phyloP scores from a whole-genome alignment of 176 grass and related monocot species.

The Raddia guianensis region DNA sequence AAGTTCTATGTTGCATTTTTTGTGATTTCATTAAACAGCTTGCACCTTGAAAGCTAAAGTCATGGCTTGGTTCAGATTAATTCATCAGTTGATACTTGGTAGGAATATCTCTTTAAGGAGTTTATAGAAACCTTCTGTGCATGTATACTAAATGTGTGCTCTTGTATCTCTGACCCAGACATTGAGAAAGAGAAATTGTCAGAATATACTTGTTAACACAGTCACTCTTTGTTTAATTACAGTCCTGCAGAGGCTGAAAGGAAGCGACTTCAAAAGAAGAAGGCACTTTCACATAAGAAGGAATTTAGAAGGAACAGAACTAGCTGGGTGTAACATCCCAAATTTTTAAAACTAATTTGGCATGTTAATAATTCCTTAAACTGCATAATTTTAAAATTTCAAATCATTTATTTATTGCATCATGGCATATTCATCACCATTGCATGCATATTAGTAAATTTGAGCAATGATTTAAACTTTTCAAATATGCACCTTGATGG shows the following conservation, averaged over 20 bases:
- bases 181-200: constrained; percentile 2
- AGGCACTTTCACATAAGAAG: constrained; percentile 85
- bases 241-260: constrained; percentile 79
- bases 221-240: constrained; percentile 29
- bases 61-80: constrained; percentile 17
- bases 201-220: not conserved
- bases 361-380: too few species aligned
- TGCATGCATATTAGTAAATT: too few species aligned
- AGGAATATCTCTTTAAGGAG: not conserved
- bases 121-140: constrained; percentile 3
- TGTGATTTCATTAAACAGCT: constrained; percentile 25
- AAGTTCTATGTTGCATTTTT: not conserved
- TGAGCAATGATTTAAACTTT: too few species aligned
- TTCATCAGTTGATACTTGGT: constrained; percentile 15
- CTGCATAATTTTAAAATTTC: too few species aligned
- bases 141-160: not conserved
- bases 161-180: not conserved
- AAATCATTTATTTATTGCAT: too few species aligned
- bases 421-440: too few species aligned
- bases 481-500: too few species aligned
- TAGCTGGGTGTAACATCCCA: too few species aligned
- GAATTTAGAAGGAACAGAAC: constrained; percentile 65
- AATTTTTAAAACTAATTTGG: too few species aligned
- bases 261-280: constrained; percentile 91
- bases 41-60: constrained; percentile 8